Evolutionary conservation across 805 yeast genomes (phyloP), one percentile per base, ranked within the genome.

Genomic region (Starmerella floris): DNA sequence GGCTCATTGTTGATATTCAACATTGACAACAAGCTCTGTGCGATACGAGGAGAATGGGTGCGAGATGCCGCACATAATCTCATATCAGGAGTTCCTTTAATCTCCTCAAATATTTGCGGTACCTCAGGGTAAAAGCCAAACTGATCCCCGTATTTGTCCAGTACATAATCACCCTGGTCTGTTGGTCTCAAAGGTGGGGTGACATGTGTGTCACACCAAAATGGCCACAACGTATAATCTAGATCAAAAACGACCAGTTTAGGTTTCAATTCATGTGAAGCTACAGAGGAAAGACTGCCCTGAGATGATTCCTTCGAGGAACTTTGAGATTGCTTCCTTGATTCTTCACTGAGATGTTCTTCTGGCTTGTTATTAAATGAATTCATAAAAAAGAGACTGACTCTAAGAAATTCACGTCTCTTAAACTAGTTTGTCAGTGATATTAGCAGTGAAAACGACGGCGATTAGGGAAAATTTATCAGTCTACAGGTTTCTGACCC

Each of bases 161-260:
- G 61, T 2, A 77, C 64, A 3, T 59, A 54, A 15, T 59, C 53
- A 11, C 61, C 61, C 15, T 61, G 53, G 17, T 47, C 43, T n/a
- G 64, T 49, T 1, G 59, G 54, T 41, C 63, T 64, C 20, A 77
- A 44, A 0, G 87, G 87, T 6, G 73, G 62, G 2, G 65, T 58
- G 19, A 81, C 66, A 54, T 80, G 87, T 1, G 83, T 79, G 52
- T 80, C 87, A 58, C 87, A 79, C 87, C 87, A 80, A 48, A 78
- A 75, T 40, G 62, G 87, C 91, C 91, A 80, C 27, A 80, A 59
- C 0, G 91, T 80, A 54, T 76, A 80, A 56, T 80, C 91, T 34
- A 80, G 61, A 51, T 80, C 91, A 56, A 80, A 78, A 0, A 80
- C 85, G 10, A 79, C 76, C 1, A 73, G 76, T 13, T 31, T 31